Conservation (phyloP, 352 stramenopile species). For the Phytopythium kandeliae region DNA sequence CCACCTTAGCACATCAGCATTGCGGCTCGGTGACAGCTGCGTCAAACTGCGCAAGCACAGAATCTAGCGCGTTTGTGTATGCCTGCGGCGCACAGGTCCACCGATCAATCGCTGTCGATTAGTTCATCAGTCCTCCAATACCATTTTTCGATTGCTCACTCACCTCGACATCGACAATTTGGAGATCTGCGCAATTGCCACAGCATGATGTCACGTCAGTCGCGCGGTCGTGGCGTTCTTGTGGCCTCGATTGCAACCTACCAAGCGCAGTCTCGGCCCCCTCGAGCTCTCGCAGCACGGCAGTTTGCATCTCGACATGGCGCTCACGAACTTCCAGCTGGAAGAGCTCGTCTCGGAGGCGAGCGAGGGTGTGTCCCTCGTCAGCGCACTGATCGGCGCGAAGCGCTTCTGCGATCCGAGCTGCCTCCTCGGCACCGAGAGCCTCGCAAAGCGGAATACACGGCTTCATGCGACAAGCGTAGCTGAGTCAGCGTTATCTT, state of each 20-base stretch:
- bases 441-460: not conserved
- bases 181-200: conserved; percentile 21
- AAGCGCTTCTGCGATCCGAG: conserved; percentile 16
- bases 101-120: not conserved
- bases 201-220: too few relatives aligned
- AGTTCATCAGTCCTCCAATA: not conserved
- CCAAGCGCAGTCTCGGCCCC: conserved; percentile 26
- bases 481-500: too few relatives aligned
- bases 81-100: conserved; percentile 18
- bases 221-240: too few relatives aligned
- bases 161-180: conserved; percentile 44
- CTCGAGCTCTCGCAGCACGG: conserved; percentile 31
- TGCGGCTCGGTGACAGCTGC: not conserved
- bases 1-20: too few relatives aligned
- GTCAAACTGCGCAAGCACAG: conserved; percentile 45
- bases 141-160: not conserved
- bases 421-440: conserved; percentile 12
- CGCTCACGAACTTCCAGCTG: conserved; percentile 47
- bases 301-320: conserved; percentile 26
- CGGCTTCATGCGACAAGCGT: not conserved
- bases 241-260: too few relatives aligned
- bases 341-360: conserved; percentile 41
- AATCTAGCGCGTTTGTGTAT: conserved; percentile 41
- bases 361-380: conserved; percentile 11
- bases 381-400: not conserved